A percentile compares a stretch with the other conserved stretches of the same genome.
Conservation (phyloP, 2,329 filamentous ascomycete species). For the Grosmannia penicillata region DNA sequence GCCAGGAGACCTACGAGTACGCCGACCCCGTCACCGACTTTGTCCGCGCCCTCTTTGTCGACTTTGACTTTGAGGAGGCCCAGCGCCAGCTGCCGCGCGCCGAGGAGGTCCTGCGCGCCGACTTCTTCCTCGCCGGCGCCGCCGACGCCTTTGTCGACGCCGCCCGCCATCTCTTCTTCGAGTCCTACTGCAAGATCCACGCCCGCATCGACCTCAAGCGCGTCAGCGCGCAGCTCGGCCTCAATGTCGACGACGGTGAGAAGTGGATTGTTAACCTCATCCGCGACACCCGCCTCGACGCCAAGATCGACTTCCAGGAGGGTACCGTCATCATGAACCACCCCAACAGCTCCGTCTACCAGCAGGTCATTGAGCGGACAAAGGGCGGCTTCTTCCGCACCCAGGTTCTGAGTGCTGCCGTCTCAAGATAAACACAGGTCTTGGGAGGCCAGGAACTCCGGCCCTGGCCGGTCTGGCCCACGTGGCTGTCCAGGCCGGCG, state of each 20-base stretch:
- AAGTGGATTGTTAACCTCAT: conserved; percentile 99
- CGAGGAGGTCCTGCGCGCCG: conserved; percentile 78
- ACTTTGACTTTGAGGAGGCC: conserved; percentile 95
- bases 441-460: too few species aligned
- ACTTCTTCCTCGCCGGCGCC: conserved; percentile 86
- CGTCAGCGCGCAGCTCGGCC: conserved; percentile 76
- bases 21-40: conserved; percentile 91
- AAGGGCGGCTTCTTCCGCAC: conserved; percentile 98
- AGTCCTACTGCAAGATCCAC: conserved; percentile 99
- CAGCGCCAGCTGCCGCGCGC: conserved; percentile 75
- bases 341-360: conserved; percentile 94
- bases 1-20: conserved; percentile 97
- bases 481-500: too few species aligned
- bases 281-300: conserved; percentile 89
- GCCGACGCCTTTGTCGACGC: conserved; percentile 86
- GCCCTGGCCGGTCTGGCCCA: too few species aligned
- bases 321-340: conserved; percentile 99
- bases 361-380: conserved; percentile 97
- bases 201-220: conserved; percentile 97
- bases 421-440: conserved; percentile 21
- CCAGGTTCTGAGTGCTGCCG: conserved; percentile 69
- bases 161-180: conserved; percentile 90
- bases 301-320: conserved; percentile 98
- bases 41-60: conserved; percentile 85
- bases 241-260: conserved; percentile 90